Percentiles rank a stretch among this genome's conserved stretches.
These are phyloP conservation scores for Xanthoceras sorbifolium DNA, from an alignment of 345 rosid species.

Conservation along the genomic window DNA sequence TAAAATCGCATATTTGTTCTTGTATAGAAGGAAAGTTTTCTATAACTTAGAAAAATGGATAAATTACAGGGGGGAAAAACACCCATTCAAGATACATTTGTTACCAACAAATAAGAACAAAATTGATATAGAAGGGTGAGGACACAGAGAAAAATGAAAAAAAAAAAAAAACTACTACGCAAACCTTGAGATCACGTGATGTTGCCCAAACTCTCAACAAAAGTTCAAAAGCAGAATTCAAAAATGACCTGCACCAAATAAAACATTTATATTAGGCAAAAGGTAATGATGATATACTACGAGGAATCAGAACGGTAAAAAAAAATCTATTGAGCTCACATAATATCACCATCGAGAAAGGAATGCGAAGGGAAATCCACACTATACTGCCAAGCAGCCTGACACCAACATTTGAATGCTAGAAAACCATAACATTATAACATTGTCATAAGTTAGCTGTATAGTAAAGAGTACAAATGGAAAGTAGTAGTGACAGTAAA, in stretches of 20 bases:
- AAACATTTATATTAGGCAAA: slow-evolving; percentile 23
- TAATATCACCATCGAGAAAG: slow-evolving; percentile 79
- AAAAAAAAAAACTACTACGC: neutral
- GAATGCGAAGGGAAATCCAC: slow-evolving; percentile 63
- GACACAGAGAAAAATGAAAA: neutral
- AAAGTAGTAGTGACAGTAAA: too few species aligned
- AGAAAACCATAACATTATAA: slow-evolving; percentile 33
- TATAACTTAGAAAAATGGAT: neutral
- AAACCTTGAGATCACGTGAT: slow-evolving; percentile 92
- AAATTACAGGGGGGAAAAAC: neutral
- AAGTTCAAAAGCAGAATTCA: slow-evolving; percentile 95
- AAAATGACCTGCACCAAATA: slow-evolving; percentile 69
- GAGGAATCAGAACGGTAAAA: slow-evolving; percentile 21
- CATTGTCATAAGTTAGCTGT: slow-evolving; percentile 22
- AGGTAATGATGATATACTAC: slow-evolving; percentile 12
- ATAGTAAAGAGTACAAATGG: slow-evolving; percentile 16
- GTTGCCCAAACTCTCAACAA: slow-evolving; percentile 88
- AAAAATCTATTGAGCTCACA: slow-evolving; percentile 56
- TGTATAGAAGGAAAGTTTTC: neutral
- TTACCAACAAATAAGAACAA: neutral
- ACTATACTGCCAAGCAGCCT: slow-evolving; percentile 76
- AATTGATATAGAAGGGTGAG: neutral
- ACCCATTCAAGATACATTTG: neutral
- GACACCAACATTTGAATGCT: slow-evolving; percentile 99
- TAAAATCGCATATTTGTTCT: neutral